Evolutionary conservation across 208 protist genomes (phyloP), one percentile per base, ranked within the genome.

Genomic region (Crithidia brevicula): DNA sequence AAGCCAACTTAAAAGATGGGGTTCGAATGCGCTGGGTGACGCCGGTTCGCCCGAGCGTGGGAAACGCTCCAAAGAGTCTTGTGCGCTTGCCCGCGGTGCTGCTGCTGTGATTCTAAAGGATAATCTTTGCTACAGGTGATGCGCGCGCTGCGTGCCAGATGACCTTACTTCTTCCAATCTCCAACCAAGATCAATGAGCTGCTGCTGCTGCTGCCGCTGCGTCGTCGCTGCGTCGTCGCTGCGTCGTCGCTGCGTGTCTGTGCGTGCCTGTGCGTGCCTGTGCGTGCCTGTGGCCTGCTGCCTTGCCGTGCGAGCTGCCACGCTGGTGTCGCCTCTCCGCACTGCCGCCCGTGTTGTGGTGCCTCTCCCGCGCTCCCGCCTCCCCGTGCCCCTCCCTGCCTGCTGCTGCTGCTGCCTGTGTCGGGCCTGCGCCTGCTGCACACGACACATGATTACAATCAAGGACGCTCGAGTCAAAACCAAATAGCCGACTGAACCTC

Each of bases 11-110:
- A 28, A 11, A 16, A 15, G 61, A 70, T 74, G 60, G 20, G 69
- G 81, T 81, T 86, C 51, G 73, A 83, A 83, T 86, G 77, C 81
- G 73, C 81, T 72, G 59, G 66, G 45, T 43, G 49, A 68, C 30
- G 51, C 49, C 47, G 64, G 58, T 86, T 67, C 61, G 73, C 52
- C 40, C 56, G 33, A 64, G 81, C 62, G 77, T 78, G 81, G 80
- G 80, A 85, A 85, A 85, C 80, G 80, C 80, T 43, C 51, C 75
- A 85, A 78, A 85, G 79, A 83, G 34, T 23, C 27, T 30, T 15
- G 58, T 53, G 23, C 43, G 16, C n/a, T 56, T 53, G 68, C 33
- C 36, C 60, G 68, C 25, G 5, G 43, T 28, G 50, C 50, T 36
- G 23, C 27, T 54, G 50, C 50, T 54, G 50, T 54, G 50, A 54